Conservation (phyloP, 2,329 filamentous ascomycete species). For the Claviceps monticola region DNA sequence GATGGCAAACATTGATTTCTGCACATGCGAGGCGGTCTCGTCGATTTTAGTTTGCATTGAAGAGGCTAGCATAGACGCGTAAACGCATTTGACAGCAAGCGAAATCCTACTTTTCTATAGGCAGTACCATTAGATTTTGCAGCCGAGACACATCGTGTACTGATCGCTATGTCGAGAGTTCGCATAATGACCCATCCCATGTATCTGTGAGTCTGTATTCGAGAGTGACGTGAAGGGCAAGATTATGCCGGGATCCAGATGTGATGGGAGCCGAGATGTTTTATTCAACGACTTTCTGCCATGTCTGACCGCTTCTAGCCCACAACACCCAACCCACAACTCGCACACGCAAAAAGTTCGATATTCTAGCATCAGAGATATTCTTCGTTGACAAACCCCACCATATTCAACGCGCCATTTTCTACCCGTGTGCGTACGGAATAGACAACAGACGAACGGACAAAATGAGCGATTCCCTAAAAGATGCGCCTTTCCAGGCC, state of each 20-base stretch:
- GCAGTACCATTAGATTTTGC: constrained; percentile 1
- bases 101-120: neutral
- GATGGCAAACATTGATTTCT: neutral
- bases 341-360: constrained; percentile 27
- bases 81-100: neutral
- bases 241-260: too few relatives aligned
- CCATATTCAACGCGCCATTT: constrained; percentile 14
- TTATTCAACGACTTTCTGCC: constrained; percentile 20
- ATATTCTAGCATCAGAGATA: constrained; percentile 24
- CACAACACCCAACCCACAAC: constrained; percentile 34
- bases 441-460: constrained; percentile 8
- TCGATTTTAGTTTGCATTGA: neutral
- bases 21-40: neutral
- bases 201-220: neutral
- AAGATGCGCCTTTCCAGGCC: constrained; percentile 63
- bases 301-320: constrained; percentile 22
- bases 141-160: neutral
- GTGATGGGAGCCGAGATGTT: neutral
- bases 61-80: neutral
- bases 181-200: neutral
- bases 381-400: constrained; percentile 7
- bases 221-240: neutral
- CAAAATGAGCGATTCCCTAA: constrained; percentile 45
- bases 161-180: neutral
- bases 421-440: constrained; percentile 6